Conservation (phyloP, 164 flowering plant species). For the Stephania japonica region DNA sequence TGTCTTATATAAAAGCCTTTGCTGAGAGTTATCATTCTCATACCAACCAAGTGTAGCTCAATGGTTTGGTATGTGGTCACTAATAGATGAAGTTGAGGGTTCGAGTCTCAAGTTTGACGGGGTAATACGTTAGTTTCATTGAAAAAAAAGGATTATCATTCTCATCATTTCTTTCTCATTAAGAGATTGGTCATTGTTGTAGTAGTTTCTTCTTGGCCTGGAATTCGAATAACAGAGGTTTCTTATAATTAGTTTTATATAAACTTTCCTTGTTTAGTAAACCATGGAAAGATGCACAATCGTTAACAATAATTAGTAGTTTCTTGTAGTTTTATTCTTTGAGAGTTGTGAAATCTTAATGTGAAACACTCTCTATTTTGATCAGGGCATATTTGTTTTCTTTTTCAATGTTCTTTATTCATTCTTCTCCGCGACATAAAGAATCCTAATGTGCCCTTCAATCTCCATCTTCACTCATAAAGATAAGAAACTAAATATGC, state of each 20-base stretch:
- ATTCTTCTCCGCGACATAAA: background rate
- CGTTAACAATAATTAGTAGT: background rate
- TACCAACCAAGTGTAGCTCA: too few relatives aligned
- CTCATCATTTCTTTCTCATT: background rate
- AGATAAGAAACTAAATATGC: background rate
- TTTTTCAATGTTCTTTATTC: background rate
- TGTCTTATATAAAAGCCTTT: background rate
- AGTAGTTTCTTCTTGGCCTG: background rate
- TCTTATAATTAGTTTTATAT: too few relatives aligned
- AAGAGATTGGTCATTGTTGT: background rate
- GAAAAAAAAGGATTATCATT: background rate
- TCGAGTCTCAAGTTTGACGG: too few relatives aligned
- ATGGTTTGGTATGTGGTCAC: too few relatives aligned
- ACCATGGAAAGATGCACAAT: too few relatives aligned
- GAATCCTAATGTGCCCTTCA: background rate
- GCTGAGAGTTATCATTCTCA: background rate
- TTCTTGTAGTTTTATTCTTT: background rate
- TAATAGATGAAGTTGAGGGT: too few relatives aligned
- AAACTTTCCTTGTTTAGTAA: background rate
- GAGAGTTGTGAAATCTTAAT: background rate
- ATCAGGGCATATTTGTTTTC: background rate
- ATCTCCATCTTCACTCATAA: background rate
- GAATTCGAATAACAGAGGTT: background rate
- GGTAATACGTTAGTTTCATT: too few relatives aligned
- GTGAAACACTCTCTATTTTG: background rate